A percentile compares a stretch with the other conserved stretches of the same genome.
Evolutionary conservation across 148 eudicot species (phyloP).

Genomic region (Pharnaceum exiguum): DNA sequence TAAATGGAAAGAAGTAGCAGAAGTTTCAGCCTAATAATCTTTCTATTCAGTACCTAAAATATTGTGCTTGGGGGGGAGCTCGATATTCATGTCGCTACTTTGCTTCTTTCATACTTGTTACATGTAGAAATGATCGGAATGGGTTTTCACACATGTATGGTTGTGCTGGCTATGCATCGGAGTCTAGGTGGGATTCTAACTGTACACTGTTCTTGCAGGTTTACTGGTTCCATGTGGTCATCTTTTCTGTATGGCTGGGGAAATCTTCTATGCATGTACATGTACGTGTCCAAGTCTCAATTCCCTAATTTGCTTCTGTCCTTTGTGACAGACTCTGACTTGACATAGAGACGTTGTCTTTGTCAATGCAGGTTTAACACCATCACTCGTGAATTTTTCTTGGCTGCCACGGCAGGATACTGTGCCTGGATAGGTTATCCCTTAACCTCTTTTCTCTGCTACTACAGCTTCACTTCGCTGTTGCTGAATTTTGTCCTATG

Average conservation of each 20-base stretch:
- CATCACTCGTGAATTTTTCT: slow-evolving; percentile 73
- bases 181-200: background rate
- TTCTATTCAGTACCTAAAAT: too few relatives aligned
- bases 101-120: background rate
- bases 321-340: background rate
- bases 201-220: slow-evolving; percentile 47
- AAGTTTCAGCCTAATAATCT: too few relatives aligned
- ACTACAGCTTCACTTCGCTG: background rate
- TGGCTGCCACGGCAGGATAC: slow-evolving; percentile 65
- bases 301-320: slow-evolving; percentile 1
- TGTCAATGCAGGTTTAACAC: slow-evolving; percentile 54
- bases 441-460: slow-evolving; percentile 11
- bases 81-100: too few relatives aligned
- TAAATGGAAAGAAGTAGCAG: too few relatives aligned
- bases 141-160: too few relatives aligned
- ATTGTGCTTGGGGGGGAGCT: too few relatives aligned
- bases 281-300: slow-evolving; percentile 37
- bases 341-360: background rate
- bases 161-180: background rate
- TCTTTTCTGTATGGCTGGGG: slow-evolving; percentile 90
- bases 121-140: background rate
- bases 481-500: background rate
- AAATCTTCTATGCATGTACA: slow-evolving; percentile 70
- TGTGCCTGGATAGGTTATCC: slow-evolving; percentile 68
- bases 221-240: slow-evolving; percentile 86